These are phyloP conservation scores for Fusarium goolgardi DNA, from an alignment of 2,329 filamentous ascomycete species.

Conservation along the genomic window DNA sequence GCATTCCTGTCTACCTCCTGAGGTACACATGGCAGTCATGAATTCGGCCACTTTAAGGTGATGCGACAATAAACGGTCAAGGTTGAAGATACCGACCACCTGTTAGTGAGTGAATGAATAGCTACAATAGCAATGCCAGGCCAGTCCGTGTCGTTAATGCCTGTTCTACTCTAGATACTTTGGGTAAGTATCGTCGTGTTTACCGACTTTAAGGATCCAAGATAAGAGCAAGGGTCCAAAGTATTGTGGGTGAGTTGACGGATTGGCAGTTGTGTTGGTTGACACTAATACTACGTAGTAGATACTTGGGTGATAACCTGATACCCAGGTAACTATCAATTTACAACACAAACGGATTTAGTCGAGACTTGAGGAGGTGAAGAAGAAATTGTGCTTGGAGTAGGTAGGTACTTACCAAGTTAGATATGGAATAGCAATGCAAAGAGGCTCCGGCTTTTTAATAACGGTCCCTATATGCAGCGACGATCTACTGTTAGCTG, in stretches of 20 bases:
- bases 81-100: neutral
- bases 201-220: slow-evolving; percentile 12
- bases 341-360: neutral
- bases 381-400: neutral
- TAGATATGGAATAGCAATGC: neutral
- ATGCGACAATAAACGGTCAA: neutral
- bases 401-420: too few species aligned
- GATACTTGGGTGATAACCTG: neutral
- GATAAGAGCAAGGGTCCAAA: slow-evolving; percentile 1
- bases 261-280: neutral
- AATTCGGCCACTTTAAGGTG: neutral
- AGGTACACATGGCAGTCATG: neutral
- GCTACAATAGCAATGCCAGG: neutral
- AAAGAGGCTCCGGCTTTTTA: slow-evolving; percentile 14
- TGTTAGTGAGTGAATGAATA: slow-evolving; percentile 8
- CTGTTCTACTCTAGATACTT: neutral
- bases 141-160: neutral
- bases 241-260: neutral
- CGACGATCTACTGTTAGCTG: slow-evolving; percentile 28
- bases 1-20: neutral
- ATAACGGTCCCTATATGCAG: slow-evolving; percentile 6
- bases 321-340: neutral
- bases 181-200: neutral
- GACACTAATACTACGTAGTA: neutral
- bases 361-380: neutral